These are phyloP conservation scores for Umbelopsis ramanniana DNA, from an alignment of 192 early-diverging fungal species.

Conservation along the genomic window DNA sequence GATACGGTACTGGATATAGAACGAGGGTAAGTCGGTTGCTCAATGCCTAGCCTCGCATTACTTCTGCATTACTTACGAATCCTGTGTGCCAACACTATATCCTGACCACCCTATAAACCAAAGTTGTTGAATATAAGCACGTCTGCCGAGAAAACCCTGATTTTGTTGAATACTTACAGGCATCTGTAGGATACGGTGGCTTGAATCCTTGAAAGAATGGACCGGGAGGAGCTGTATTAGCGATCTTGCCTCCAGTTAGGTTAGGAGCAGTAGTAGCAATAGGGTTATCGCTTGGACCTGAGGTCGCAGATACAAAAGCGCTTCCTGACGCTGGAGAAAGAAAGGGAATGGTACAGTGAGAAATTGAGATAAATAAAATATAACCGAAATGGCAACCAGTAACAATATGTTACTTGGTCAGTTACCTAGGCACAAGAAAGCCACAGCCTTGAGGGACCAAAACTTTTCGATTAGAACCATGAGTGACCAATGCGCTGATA, in stretches of 20 bases:
- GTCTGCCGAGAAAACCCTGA: not conserved
- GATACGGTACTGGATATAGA: not conserved
- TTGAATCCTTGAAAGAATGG: constrained; percentile 10
- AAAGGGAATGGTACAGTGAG: not conserved
- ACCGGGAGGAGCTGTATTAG: constrained; percentile 11
- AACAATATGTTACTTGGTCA: no score
- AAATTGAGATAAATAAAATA: no score
- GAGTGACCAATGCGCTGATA: no score
- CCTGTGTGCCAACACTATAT: constrained; percentile 16
- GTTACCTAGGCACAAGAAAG: no score
- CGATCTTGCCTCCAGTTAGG: constrained; percentile 17
- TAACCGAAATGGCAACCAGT: no score
- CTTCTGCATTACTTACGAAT: constrained; percentile 1
- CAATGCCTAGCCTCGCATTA: not conserved
- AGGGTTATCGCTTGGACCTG: constrained; percentile 16
- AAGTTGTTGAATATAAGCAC: not conserved
- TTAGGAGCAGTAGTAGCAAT: constrained; percentile 19
- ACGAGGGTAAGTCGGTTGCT: not conserved
- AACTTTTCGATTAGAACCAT: no score
- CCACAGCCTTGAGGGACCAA: no score
- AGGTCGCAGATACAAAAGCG: not conserved
- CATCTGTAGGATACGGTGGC: constrained; percentile 18
- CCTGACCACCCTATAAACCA: constrained; percentile 11
- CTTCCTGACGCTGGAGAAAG: not conserved
- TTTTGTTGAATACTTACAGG: not conserved